phyloP scores from a whole-genome alignment of 768 basidiomycete genomes.

The Coprinopsis marcescibilis region DNA sequence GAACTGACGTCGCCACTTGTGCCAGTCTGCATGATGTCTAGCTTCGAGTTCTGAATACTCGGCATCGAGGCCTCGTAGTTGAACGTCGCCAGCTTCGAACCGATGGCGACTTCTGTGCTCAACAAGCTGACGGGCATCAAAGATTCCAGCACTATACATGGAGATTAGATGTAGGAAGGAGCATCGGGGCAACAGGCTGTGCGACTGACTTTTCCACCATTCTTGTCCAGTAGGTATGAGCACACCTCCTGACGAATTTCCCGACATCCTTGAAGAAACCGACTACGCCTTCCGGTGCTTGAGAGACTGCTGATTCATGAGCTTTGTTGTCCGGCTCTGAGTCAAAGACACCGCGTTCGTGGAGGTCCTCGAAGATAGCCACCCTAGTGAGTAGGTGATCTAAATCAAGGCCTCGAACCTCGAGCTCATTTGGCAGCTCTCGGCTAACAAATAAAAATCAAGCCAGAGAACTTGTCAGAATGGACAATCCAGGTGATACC shows the following conservation, averaged over 20 bases:
- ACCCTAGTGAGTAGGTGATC: no score
- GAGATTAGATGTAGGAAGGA: not conserved
- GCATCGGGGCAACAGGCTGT: not conserved
- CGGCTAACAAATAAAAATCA: not conserved
- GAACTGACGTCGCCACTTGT: not conserved
- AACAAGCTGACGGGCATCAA: no score
- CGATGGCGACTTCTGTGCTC: no score
- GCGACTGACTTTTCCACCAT: not conserved
- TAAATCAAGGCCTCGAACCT: no score
- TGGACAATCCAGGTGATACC: not conserved
- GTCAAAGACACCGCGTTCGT: no score
- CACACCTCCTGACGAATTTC: not conserved
- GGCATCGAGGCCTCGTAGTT: no score
- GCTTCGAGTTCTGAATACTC: no score
- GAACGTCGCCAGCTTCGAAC: no score
- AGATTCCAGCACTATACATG: not conserved
- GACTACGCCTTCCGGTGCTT: not conserved
- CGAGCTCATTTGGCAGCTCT: not conserved
- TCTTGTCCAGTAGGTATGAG: not conserved
- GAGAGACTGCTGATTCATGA: no score
- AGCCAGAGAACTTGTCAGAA: not conserved
- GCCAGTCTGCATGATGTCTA: not conserved
- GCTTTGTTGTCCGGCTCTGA: no score
- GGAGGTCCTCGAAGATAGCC: not conserved
- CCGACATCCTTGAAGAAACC: conserved; percentile 2